These are phyloP conservation scores for Penicillium cinerascens DNA, from an alignment of 495 filamentous ascomycete genomes.

Conservation along the genomic window DNA sequence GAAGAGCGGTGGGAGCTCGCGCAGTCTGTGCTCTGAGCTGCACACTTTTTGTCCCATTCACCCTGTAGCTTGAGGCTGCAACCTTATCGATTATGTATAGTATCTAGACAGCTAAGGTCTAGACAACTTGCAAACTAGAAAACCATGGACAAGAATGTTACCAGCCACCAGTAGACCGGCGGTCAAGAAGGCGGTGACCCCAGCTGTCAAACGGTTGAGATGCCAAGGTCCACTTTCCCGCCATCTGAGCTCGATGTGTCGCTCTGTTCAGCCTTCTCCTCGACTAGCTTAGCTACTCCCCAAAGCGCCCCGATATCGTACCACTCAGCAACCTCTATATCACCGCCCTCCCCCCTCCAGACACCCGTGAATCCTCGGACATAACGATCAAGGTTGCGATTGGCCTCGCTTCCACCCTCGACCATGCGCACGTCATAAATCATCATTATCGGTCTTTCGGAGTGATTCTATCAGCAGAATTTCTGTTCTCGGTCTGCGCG, in stretches of 20 bases:
- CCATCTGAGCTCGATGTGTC: slow-evolving; percentile 1
- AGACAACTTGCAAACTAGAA: neutral
- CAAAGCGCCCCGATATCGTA: neutral
- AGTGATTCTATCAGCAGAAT: neutral
- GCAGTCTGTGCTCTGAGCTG: neutral
- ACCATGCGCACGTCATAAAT: slow-evolving; percentile 21
- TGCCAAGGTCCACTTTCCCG: slow-evolving; percentile 25
- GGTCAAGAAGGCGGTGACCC: slow-evolving; percentile 27
- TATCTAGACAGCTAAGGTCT: neutral
- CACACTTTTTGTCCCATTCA: neutral
- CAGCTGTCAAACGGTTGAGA: slow-evolving; percentile 15
- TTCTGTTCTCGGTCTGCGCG: neutral
- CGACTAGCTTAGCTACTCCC: neutral
- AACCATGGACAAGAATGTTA: neutral
- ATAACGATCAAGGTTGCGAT: slow-evolving; percentile 12
- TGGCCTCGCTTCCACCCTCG: slow-evolving; percentile 8
- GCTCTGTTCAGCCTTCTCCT: slow-evolving; percentile 1
- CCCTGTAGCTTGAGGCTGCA: neutral
- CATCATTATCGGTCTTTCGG: slow-evolving; percentile 1
- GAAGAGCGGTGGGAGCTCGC: neutral
- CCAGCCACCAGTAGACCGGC: slow-evolving; percentile 1
- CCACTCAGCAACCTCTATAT: neutral
- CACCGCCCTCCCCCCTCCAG: neutral
- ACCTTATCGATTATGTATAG: neutral
- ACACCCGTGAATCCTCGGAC: neutral